Evolutionary conservation across 768 basidiomycete genomes (phyloP).

Genomic region (Russula ochroleuca): DNA sequence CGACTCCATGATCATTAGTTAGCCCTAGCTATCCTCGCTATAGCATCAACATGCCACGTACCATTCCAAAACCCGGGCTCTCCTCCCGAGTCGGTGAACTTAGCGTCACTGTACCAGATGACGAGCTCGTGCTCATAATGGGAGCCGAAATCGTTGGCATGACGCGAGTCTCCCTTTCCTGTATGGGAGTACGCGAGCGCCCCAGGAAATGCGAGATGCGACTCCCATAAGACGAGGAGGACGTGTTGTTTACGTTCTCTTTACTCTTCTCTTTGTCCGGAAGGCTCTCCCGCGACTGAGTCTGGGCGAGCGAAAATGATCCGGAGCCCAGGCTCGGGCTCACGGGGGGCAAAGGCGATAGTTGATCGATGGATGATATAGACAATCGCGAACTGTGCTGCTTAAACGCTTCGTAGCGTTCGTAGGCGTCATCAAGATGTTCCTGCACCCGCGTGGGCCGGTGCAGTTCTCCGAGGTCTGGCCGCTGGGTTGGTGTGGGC

Average conservation of each 20-base stretch:
- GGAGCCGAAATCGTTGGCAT: conserved; percentile 65
- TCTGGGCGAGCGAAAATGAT: background rate
- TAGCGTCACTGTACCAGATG: conserved; percentile 26
- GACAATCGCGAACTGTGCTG: conserved; percentile 54
- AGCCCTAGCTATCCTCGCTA: background rate
- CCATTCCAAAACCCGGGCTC: conserved; percentile 66
- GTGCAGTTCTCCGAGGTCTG: conserved; percentile 12
- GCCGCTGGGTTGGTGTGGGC: conserved; percentile 30
- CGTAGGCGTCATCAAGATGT: conserved; percentile 77
- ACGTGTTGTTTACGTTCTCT: conserved; percentile 22
- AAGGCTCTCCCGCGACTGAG: conserved; percentile 30
- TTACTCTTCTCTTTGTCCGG: conserved; percentile 33
- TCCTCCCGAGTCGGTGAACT: conserved; percentile 39
- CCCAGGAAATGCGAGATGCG: conserved; percentile 53
- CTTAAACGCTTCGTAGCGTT: conserved; percentile 82
- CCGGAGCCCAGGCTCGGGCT: conserved; percentile 1
- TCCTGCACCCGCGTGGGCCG: conserved; percentile 25
- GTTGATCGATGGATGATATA: conserved; percentile 54
- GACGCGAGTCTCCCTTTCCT: conserved; percentile 43
- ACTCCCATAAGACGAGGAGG: conserved; percentile 16
- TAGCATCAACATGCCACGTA: conserved; percentile 34
- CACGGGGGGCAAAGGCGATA: conserved; percentile 21
- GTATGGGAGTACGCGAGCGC: conserved; percentile 51
- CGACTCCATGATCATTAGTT: conserved; percentile 44
- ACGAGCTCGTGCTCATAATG: conserved; percentile 50